Evolutionary conservation across 768 basidiomycete species (phyloP), one percentile per base, ranked within the genome.

Genomic region (Collybia mongolica): DNA sequence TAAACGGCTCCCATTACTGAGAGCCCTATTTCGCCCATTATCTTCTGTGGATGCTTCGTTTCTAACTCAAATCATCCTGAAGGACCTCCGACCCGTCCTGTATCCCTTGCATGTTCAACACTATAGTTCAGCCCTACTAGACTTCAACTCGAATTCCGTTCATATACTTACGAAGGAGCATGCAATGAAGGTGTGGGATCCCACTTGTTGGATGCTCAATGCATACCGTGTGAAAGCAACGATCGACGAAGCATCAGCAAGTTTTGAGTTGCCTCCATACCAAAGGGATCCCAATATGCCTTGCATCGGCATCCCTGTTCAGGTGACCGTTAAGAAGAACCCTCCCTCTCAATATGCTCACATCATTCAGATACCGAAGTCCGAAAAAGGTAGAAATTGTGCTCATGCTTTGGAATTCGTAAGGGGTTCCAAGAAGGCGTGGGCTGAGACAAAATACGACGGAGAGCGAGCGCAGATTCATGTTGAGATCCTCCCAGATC

Each of bases 401-500:
- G 55, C 68, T 9, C 76, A 88, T 44, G 84, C 82, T 15, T 65
- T 90, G 40, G 51, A 69, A 38, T 64, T 71, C 47, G 70, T 88
- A 50, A 54, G 48, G 32, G 28, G 62, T 32, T 67, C 74, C 0
- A 69, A 74, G 9, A 66, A 63, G 22, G 72, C 93, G 7, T 95
- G 88, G 82, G 90, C 87, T 1, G 94, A 98, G 69, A 93, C 85
- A 0, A 98, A 98, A 65, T 95, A 95, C 64, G 94, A 96, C 51
- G 94, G 94, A 8, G 93, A 96, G 66, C 79, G 94, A n/a, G 86
- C 93, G 48, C 94, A 98, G 58, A 92, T 95, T 22, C 94, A 98
- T 60, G 79, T 93, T 19, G 74, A 85, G 60, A 61, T 85, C 2
- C 52, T 60, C 4, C 59, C 57, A 3, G 63, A 72, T 12, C 56